These are phyloP conservation scores for Plasmodium berghei DNA, from an alignment of 169 alveolate genomes.

Conservation along the genomic window DNA sequence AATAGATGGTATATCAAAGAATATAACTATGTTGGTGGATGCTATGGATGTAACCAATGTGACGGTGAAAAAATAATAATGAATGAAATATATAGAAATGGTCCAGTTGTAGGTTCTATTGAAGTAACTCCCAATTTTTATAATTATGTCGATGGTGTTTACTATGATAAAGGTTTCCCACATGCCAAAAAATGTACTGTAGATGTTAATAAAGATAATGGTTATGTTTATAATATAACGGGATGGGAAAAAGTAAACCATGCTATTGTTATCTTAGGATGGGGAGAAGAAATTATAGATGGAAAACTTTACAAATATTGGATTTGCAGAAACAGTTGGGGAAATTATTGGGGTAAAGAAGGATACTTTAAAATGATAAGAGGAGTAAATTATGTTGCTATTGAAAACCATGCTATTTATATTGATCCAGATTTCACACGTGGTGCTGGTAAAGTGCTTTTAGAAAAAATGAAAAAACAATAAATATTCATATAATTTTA, in stretches of 20 bases:
- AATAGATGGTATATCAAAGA: constrained; percentile 79
- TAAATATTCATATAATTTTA: not conserved
- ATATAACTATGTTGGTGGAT: constrained; percentile 90
- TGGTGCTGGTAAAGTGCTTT: constrained; percentile 81
- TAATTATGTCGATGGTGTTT: constrained; percentile 48
- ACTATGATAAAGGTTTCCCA: constrained; percentile 40
- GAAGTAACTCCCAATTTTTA: constrained; percentile 86
- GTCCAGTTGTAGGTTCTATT: constrained; percentile 90
- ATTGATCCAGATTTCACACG: constrained; percentile 90
- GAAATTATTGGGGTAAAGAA: constrained; percentile 86
- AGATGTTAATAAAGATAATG: not conserved
- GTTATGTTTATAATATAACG: constrained; percentile 29
- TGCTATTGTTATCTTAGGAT: constrained; percentile 92
- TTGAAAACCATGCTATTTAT: constrained; percentile 90
- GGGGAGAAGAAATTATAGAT: constrained; percentile 89
- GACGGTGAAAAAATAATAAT: constrained; percentile 86
- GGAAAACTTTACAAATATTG: constrained; percentile 86
- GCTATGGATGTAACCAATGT: constrained; percentile 87
- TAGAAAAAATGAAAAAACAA: constrained; percentile 26
- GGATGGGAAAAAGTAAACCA: constrained; percentile 94
- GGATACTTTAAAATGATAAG: constrained; percentile 88
- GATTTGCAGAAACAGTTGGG: constrained; percentile 91
- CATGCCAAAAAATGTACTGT: constrained; percentile 60
- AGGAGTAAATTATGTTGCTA: constrained; percentile 87
- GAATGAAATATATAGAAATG: constrained; percentile 87